These are phyloP conservation scores for Aspergillus sp. DNA, from an alignment of 2,329 filamentous ascomycete genomes.

Conservation along the genomic window DNA sequence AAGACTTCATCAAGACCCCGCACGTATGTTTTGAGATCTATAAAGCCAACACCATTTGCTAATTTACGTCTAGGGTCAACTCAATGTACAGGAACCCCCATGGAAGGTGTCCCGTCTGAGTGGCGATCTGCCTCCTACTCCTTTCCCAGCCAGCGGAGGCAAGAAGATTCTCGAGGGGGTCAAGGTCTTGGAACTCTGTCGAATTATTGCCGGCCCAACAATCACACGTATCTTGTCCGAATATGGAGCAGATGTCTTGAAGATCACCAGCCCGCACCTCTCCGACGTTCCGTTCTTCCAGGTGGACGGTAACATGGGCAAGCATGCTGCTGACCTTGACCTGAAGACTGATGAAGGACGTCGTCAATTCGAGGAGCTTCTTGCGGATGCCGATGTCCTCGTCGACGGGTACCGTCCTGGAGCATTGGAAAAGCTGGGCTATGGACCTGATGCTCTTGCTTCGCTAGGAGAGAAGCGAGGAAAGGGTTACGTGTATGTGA, in stretches of 20 bases:
- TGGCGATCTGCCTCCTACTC: slow-evolving; percentile 22
- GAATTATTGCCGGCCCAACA: slow-evolving; percentile 71
- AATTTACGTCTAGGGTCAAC: slow-evolving; percentile 19
- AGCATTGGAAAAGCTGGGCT: slow-evolving; percentile 60
- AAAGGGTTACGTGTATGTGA: slow-evolving; percentile 65
- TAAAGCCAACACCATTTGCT: neutral
- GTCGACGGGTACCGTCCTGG: slow-evolving; percentile 68
- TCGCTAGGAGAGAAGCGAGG: slow-evolving; percentile 52
- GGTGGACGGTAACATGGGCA: slow-evolving; percentile 68
- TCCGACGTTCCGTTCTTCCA: slow-evolving; percentile 71
- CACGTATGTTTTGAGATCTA: slow-evolving; percentile 40
- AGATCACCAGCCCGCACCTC: slow-evolving; percentile 63
- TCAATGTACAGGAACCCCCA: slow-evolving; percentile 30
- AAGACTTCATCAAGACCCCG: slow-evolving; percentile 54
- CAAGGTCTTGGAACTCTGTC: slow-evolving; percentile 69
- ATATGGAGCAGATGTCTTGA: slow-evolving; percentile 69
- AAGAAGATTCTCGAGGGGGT: slow-evolving; percentile 49
- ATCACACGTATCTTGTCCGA: slow-evolving; percentile 68
- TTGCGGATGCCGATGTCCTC: slow-evolving; percentile 61
- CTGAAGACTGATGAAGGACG: slow-evolving; percentile 54
- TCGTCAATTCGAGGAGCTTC: slow-evolving; percentile 53
- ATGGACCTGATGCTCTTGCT: slow-evolving; percentile 52
- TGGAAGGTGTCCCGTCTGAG: slow-evolving; percentile 30
- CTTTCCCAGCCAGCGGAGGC: slow-evolving; percentile 24
- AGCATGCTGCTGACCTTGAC: slow-evolving; percentile 62